Evolutionary conservation across 805 yeast species (phyloP), one percentile per base, ranked within the genome.

Genomic region (Candida michaelii): DNA sequence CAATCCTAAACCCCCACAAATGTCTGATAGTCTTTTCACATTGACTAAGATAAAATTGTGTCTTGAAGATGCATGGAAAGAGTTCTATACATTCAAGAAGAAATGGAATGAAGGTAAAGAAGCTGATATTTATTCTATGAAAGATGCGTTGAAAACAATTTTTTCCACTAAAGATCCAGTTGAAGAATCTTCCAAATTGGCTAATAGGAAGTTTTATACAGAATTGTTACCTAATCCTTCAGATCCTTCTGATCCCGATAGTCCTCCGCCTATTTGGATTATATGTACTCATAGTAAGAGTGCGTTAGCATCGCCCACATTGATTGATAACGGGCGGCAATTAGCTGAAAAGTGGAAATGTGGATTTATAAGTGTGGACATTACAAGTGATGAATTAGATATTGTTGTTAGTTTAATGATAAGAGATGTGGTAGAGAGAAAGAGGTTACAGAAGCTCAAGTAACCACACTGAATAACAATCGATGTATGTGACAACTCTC

Each of bases 31-130:
- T 43, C 35, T 43, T 36, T 17, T 36, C 14, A 39, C 42, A 7
- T 36, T 47, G 7, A 39, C 35, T 3, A 39, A 33, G n/a, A 76
- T 84, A 44, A 73, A 80, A 49, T 71, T 69, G 4, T 77, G 86
- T 1, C 68, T 85, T 15, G 69, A 72, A 10, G 89, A 84, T 47
- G 91, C 90, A 0, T 85, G 93, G 93, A 71, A 65, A 25, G 89
- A 83, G 53, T 85, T 73, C 53, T 59, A 75, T 41, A 67, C 70
- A 8, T 85, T 78, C 54, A 74, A 75, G 47, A 65, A 62, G 17
- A 66, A 69, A 25, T 80, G 88, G 84, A 74, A 79, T 38, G 65
- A 67, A 31, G 88, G 89, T 2, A 70, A 77, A 52, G 93, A 85
- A 56, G 75, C 77, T 30, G 93, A 85, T 54, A 70, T 81, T 0